Conservation (phyloP, 176 grass and related monocot species). For the Aegilops speltoides region DNA sequence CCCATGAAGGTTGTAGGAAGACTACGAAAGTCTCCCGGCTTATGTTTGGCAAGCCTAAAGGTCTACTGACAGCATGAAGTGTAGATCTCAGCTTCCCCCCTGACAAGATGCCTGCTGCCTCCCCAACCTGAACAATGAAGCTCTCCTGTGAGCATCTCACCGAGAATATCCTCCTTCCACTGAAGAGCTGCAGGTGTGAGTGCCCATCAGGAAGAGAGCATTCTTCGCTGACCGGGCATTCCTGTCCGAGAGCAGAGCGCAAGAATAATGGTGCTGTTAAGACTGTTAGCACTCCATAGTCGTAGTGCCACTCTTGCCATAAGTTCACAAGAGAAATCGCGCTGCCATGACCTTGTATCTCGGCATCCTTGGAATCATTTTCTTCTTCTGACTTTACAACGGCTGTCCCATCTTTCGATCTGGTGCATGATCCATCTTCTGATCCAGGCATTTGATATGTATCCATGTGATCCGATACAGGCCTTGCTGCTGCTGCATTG, state of each 20-base stretch:
- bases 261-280: constrained; percentile 83
- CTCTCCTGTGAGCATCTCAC: constrained; percentile 62
- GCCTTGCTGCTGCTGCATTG: constrained; percentile 6
- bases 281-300: constrained; percentile 83
- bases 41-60: constrained; percentile 37
- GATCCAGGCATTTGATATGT: neutral
- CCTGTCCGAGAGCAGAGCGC: constrained; percentile 23
- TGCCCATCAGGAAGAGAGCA: constrained; percentile 46
- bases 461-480: neutral
- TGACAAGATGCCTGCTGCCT: constrained; percentile 77
- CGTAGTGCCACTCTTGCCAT: constrained; percentile 98
- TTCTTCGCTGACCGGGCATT: constrained; percentile 34
- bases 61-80: constrained; percentile 76
- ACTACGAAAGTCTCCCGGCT: constrained; percentile 87
- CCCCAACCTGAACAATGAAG: constrained; percentile 87
- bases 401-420: neutral
- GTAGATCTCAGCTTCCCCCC: constrained; percentile 70
- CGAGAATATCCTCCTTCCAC: constrained; percentile 49
- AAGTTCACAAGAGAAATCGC: constrained; percentile 35
- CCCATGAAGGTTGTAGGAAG: constrained; percentile 86
- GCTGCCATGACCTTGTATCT: neutral
- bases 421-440: neutral
- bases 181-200: constrained; percentile 74
- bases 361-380: neutral
- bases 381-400: neutral